Conservation (phyloP, 495 filamentous ascomycete genomes). For the Jackrogersella minutella region DNA sequence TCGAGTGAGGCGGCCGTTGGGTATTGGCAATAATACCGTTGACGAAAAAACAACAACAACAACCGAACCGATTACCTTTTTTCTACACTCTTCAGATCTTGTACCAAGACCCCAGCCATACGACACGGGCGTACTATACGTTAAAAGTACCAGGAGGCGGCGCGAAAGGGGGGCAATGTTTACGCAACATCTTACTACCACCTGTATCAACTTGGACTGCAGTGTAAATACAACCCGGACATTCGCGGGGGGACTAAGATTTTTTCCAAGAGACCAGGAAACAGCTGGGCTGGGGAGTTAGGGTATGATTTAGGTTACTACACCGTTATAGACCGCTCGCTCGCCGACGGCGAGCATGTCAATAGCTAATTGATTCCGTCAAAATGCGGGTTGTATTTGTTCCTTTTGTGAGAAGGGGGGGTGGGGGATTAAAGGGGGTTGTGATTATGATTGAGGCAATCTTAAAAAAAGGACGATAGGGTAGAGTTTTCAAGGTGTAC, state of each 20-base stretch:
- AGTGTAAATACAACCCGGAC: constrained; percentile 37
- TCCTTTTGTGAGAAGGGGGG: too few species aligned
- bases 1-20: constrained; percentile 16
- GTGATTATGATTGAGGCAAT: not conserved
- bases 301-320: constrained; percentile 28
- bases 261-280: constrained; percentile 34
- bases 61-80: constrained; percentile 17
- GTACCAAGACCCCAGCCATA: constrained; percentile 31
- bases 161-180: constrained; percentile 29
- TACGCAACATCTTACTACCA: constrained; percentile 8
- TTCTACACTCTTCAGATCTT: constrained; percentile 25
- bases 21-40: constrained; percentile 10
- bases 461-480: too few species aligned
- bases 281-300: constrained; percentile 44
- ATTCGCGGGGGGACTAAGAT: constrained; percentile 19
- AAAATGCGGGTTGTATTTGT: constrained; percentile 10
- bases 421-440: too few species aligned
- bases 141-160: constrained; percentile 39
- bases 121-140: constrained; percentile 28
- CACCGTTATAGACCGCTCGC: constrained; percentile 23
- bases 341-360: constrained; percentile 22
- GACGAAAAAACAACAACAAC: constrained; percentile 4
- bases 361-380: constrained; percentile 36
- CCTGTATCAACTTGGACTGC: constrained; percentile 35
- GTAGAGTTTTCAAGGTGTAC: too few species aligned